Base-by-base conservation (phyloP, 768 basidiomycete species). In the Suillus discolor region DNA sequence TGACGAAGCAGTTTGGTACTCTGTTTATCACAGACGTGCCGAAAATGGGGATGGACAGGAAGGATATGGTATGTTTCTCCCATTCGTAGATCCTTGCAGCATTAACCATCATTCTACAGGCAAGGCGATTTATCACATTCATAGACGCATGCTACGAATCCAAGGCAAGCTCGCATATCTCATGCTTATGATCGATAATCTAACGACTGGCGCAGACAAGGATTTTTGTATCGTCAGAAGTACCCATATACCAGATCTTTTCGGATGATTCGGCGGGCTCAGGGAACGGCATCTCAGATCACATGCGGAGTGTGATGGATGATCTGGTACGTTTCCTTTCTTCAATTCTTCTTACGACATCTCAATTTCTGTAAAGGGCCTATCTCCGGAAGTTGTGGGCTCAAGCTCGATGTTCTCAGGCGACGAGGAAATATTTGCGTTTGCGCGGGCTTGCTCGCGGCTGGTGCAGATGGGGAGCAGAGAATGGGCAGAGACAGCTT, bases 341-440 rank as follows among this genome's bases (percentile, higher is more conserved):
- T n/a, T 64, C 49, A 55, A n/a, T 13, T 36, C 34, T 31, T 1
- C n/a, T n/a, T 42, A 47, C 25, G 34, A 2, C 36, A 20, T 57
- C 31, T 62, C 20, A 72, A 62, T 64, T 66, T 51, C 63, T 57
- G 36, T 49, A 39, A 69, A 96, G 94, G 95, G 95, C 23, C 81
- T 98, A 1, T 84, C 91, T 1, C 84, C 84, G 28, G 88, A 94
- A 36, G 79, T 85, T 23, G 91, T 97, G 20, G 93, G 94, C 41
- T 81, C 83, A 2, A 94, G 91, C 67, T 91, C 94, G 51, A 92
- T 99, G 81, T 99, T 99, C 74, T 91, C 90, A 0, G 96, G 97
- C 4, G 96, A 99, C 72, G 97, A 99, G 76, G 97, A 99, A 77
- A 75, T 98, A 0, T 99, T 99, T 74, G 97, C 97, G 0, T 99